Evolutionary conservation across 495 filamentous ascomycete genomes (phyloP), one percentile per base, ranked within the genome.

Genomic region (Xylaria sp.): DNA sequence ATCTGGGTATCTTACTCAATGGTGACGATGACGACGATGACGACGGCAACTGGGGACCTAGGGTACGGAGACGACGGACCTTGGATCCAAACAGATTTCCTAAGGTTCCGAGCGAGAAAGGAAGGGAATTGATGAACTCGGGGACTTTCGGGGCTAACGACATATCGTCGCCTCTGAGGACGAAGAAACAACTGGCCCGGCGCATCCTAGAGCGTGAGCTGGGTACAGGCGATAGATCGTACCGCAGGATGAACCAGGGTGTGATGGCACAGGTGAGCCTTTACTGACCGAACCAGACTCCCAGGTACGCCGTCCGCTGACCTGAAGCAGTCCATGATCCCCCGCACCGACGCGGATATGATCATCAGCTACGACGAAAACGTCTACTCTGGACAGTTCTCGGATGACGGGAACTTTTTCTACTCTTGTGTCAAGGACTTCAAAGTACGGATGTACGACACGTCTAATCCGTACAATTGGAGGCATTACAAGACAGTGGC

Each of bases 341-440:
- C 96, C 5, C 87, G 87, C 3, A 92, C 92, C 1, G 87, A 87
- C 12, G 90, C 95, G 0, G 95, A 98, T 75, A 93, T 92, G 74
- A 91, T 97, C 72, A 93, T 98, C 61, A 90, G 97, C 70, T 96
- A 93, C 74, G 87, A 93, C 64, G 86, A 90, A 17, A 90, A 92
- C 59, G 94, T 95, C 67, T 98, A 97, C 78, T 97, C 94, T 17
- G 96, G 96, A 6, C 96, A 99, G 79, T 99, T 98, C 77, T 97
- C 93, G 0, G 92, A 95, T 66, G 96, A 99, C 74, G 96, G 96
- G 7, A 97, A 97, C 82, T 98, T 98, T 82, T 99, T 97, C 80
- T 99, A 97, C 79, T 91, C 91, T n/a, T 95, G 92, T 74, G 91
- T 90, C 29, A 95, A 98, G 78, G 95, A 99, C 78, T 97, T 96